Conservation (phyloP, 441 rosid genomes). For the Manihot esculenta region DNA sequence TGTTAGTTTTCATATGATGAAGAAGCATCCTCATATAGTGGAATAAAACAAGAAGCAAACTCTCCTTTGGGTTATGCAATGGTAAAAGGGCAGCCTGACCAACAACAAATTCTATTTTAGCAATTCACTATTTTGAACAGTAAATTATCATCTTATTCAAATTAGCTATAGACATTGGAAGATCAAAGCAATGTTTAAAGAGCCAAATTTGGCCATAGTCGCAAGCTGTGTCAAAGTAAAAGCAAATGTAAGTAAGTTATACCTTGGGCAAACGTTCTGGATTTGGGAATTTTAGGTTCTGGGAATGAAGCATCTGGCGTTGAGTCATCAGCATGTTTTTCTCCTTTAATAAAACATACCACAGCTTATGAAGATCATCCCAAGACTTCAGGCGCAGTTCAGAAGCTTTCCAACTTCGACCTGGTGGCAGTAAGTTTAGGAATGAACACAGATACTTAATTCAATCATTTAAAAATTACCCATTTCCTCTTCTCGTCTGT, state of each 20-base stretch:
- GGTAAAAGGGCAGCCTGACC: not conserved
- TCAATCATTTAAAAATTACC: conserved; percentile 3
- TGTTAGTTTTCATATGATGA: not conserved
- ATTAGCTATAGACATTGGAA: not conserved
- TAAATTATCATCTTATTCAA: not conserved
- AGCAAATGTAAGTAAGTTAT: conserved; percentile 4
- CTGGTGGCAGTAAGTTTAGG: conserved; percentile 34
- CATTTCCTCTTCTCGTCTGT: not conserved
- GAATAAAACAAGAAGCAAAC: not conserved
- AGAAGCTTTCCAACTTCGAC: conserved; percentile 97
- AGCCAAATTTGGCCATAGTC: not conserved
- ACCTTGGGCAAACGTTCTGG: conserved; percentile 95
- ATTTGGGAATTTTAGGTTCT: conserved; percentile 67
- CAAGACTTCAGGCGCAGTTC: conserved; percentile 92
- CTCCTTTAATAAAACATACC: conserved; percentile 91
- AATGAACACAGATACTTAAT: conserved; percentile 7
- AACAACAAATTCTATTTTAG: not conserved
- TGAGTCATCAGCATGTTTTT: conserved; percentile 97
- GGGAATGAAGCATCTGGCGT: conserved; percentile 83
- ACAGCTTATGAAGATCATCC: conserved; percentile 92
- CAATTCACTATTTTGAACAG: not conserved
- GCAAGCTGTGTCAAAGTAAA: not conserved
- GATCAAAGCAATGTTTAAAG: not conserved
- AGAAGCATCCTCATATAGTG: not conserved
- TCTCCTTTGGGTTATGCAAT: not conserved